phyloP scores from a whole-genome alignment of 768 basidiomycete species.

The Pisolithus microcarpus region DNA sequence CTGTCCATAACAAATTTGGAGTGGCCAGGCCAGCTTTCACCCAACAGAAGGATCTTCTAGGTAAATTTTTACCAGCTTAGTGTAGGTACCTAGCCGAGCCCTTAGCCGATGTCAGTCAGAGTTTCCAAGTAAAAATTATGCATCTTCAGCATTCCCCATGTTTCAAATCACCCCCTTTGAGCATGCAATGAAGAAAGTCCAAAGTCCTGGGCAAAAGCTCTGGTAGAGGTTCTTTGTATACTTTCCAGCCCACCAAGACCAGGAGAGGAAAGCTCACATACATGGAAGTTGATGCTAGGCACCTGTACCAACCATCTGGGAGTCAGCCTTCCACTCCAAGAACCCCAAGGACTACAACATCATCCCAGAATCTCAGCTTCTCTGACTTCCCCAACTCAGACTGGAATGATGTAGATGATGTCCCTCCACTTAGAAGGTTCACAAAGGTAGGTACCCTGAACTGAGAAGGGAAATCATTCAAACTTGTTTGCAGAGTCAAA shows the following conservation, averaged over 20 bases:
- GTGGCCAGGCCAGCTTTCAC: not conserved
- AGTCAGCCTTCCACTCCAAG: not conserved
- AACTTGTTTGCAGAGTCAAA: too few relatives aligned
- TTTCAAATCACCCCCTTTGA: not conserved
- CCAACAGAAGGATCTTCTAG: not conserved
- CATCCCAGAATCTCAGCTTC: not conserved
- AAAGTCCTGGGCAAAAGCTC: not conserved
- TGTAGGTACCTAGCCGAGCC: not conserved
- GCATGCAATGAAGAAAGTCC: not conserved
- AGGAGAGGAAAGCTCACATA: not conserved
- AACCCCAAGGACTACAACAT: not conserved
- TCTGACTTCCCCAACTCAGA: too few relatives aligned
- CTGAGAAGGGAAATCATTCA: too few relatives aligned
- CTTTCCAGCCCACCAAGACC: not conserved
- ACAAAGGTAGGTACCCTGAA: too few relatives aligned
- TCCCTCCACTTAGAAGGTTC: too few relatives aligned
- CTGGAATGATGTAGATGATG: too few relatives aligned
- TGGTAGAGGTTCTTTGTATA: not conserved
- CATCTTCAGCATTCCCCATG: too few relatives aligned
- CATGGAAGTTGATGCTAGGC: not conserved
- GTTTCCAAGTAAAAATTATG: too few relatives aligned
- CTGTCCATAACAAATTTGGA: too few relatives aligned
- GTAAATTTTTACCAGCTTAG: not conserved
- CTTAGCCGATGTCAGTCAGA: too few relatives aligned
- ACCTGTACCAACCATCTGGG: not conserved